phyloP scores from a whole-genome alignment of 331 rosid genomes.

The Pyrus hybrid region DNA sequence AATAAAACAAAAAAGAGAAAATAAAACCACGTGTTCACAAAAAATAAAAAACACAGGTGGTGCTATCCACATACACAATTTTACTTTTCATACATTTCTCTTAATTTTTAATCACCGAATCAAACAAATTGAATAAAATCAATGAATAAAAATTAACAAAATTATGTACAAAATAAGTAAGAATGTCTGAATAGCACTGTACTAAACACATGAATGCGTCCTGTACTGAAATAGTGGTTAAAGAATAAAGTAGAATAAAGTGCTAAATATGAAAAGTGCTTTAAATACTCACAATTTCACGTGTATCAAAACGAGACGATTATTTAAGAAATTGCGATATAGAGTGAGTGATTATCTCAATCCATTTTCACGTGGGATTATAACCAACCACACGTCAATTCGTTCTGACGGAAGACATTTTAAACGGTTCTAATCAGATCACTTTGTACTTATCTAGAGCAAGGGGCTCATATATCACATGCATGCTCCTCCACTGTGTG shows the following conservation, averaged over 20 bases:
- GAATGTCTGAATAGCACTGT: accelerated
- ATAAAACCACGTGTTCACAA: too few relatives aligned
- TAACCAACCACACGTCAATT: conserved; percentile 37
- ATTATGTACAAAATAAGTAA: too few relatives aligned
- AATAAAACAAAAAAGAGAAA: too few relatives aligned
- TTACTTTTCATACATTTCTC: accelerated
- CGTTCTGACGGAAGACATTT: conserved; percentile 47
- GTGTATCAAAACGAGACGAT: not conserved
- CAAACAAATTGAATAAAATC: too few relatives aligned
- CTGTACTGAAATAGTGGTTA: not conserved
- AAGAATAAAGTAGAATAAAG: not conserved
- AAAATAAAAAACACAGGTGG: too few relatives aligned
- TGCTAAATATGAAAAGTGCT: not conserved
- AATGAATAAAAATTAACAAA: too few relatives aligned
- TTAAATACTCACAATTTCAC: not conserved
- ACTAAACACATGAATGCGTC: not conserved
- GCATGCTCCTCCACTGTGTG: conserved; percentile 15
- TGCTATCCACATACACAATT: too few relatives aligned
- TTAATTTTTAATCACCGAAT: too few relatives aligned
- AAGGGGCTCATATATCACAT: conserved; percentile 24
- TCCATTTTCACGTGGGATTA: conserved; percentile 35
- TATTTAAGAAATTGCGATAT: too few relatives aligned
- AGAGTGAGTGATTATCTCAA: not conserved
- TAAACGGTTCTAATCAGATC: conserved; percentile 56
- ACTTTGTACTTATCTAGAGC: conserved; percentile 47